Conservation (phyloP, 192 early-diverging fungal species). For the Coemansia javaensis region DNA sequence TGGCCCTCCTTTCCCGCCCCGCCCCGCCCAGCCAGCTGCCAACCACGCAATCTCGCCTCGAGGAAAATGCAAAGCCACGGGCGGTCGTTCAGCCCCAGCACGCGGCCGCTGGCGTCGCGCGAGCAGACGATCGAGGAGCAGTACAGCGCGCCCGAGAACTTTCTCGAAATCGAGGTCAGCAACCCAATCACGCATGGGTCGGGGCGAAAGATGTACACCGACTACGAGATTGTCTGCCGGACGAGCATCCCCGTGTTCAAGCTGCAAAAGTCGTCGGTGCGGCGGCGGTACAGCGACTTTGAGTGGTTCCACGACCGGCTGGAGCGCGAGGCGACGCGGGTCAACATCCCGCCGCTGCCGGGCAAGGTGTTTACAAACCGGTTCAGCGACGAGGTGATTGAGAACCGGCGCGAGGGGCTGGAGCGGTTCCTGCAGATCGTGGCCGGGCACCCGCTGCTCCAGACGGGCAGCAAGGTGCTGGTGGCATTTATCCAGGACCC, state of each 20-base stretch:
- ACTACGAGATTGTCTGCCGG: constrained; percentile 92
- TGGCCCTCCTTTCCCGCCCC: no score
- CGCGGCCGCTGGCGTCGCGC: constrained; percentile 19
- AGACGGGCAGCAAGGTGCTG: constrained; percentile 93
- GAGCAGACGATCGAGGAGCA: constrained; percentile 38
- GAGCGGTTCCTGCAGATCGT: constrained; percentile 96
- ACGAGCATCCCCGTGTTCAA: constrained; percentile 98
- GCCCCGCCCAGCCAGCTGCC: no score
- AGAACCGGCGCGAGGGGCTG: constrained; percentile 79
- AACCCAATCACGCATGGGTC: constrained; percentile 74
- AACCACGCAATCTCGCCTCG: no score
- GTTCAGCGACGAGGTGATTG: constrained; percentile 94
- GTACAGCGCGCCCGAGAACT: constrained; percentile 95
- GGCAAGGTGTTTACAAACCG: constrained; percentile 96
- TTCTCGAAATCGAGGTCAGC: constrained; percentile 89
- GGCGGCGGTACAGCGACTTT: constrained; percentile 95
- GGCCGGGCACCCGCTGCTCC: constrained; percentile 92
- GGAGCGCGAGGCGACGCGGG: constrained; percentile 83
- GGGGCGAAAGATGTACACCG: constrained; percentile 76
- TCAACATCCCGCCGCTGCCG: constrained; percentile 93
- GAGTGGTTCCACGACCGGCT: constrained; percentile 97
- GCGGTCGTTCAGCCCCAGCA: constrained; percentile 21
- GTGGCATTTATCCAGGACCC: constrained; percentile 93
- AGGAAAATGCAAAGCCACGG: neutral
- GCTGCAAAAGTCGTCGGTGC: constrained; percentile 70